Conservation (phyloP, 352 stramenopile species). For the Blastocystis sp. region DNA sequence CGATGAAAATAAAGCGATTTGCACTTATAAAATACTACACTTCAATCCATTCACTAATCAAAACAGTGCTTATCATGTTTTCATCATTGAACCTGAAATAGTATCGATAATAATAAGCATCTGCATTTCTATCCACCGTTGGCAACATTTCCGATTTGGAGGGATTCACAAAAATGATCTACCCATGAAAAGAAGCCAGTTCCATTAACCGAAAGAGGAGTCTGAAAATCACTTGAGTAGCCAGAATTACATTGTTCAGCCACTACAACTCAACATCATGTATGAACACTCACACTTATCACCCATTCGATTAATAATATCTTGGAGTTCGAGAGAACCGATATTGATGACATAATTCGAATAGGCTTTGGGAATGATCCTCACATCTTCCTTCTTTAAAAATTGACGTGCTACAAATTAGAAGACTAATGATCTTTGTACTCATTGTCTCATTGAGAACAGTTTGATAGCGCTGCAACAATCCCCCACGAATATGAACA, state of each 20-base stretch:
- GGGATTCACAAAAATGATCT: constrained; percentile 56
- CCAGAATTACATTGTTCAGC: background rate
- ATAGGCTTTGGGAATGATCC: constrained; percentile 14
- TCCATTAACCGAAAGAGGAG: background rate
- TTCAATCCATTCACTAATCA: background rate
- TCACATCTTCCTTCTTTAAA: background rate
- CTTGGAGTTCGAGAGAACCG: background rate
- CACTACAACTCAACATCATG: background rate
- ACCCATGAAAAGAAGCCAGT: background rate
- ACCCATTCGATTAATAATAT: constrained; percentile 20
- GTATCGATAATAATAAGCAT: constrained; percentile 56
- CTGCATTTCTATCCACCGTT: background rate
- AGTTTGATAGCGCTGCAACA: background rate
- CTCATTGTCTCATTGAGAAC: constrained; percentile 17
- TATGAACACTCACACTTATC: background rate
- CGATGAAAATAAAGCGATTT: constrained; percentile 16
- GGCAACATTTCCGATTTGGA: constrained; percentile 49
- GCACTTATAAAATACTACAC: background rate
- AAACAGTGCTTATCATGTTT: constrained; percentile 27
- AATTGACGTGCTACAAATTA: constrained; percentile 1
- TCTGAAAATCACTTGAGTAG: background rate
- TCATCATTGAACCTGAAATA: constrained; percentile 48
- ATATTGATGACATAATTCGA: constrained; percentile 57
- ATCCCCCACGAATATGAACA: background rate
- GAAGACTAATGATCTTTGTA: background rate